Evolutionary conservation across 495 filamentous ascomycete species (phyloP).

Genomic region (Viridothelium virens): DNA sequence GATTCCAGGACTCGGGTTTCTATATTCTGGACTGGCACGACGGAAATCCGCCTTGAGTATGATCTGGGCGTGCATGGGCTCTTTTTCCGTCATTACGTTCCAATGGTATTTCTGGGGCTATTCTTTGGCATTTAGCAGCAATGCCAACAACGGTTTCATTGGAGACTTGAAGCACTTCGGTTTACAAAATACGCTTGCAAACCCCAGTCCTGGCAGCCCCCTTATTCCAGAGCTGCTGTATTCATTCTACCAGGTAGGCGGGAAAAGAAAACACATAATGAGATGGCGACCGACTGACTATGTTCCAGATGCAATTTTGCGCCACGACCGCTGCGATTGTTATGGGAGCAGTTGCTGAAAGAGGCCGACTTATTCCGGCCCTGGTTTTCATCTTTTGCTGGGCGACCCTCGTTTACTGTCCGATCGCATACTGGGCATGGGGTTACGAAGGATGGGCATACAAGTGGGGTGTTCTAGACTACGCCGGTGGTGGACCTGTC

Average conservation of each 20-base stretch:
- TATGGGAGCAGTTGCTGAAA: conserved; percentile 85
- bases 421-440: conserved; percentile 92
- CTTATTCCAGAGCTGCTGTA: conserved; percentile 58
- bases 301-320: conserved; percentile 82
- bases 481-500: conserved; percentile 94
- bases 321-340: conserved; percentile 87
- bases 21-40: conserved; percentile 58
- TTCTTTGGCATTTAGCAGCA: conserved; percentile 58
- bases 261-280: not conserved
- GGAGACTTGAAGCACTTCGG: conserved; percentile 60
- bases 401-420: conserved; percentile 96
- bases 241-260: conserved; percentile 58
- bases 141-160: conserved; percentile 59
- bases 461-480: conserved; percentile 90
- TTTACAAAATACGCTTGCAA: conserved; percentile 54
- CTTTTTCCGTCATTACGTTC: conserved; percentile 58
- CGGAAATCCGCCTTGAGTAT: conserved; percentile 61
- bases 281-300: not conserved
- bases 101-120: conserved; percentile 75
- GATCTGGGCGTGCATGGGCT: conserved; percentile 64
- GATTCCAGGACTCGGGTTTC: conserved; percentile 66
- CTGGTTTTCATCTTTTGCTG: conserved; percentile 95
- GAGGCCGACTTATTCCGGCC: conserved; percentile 86
- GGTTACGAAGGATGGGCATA: conserved; percentile 87
- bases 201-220: conserved; percentile 56